Conservation (phyloP, 2,329 filamentous ascomycete species). For the Ilyonectria mors-panacis region DNA sequence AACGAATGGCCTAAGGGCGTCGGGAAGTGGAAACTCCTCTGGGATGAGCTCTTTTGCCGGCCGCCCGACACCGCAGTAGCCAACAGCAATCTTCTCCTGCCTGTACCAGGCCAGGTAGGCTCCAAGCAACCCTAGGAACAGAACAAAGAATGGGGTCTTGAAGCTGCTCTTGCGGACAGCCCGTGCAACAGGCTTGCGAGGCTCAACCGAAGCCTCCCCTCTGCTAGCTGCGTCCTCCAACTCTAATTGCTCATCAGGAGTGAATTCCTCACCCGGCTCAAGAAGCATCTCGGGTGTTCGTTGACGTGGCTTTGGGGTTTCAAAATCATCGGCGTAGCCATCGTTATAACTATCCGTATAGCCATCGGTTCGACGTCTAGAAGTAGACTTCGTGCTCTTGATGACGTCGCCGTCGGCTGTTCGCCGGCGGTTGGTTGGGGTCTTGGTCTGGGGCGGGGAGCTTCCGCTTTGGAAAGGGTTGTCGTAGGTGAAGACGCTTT, state of each 20-base stretch:
- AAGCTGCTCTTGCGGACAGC: slow-evolving; percentile 62
- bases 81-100: slow-evolving; percentile 95
- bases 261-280: slow-evolving; percentile 91
- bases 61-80: slow-evolving; percentile 90
- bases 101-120: slow-evolving; percentile 88
- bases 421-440: slow-evolving; percentile 65
- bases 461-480: slow-evolving; percentile 93
- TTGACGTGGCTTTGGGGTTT: slow-evolving; percentile 61
- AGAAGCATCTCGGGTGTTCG: slow-evolving; percentile 55
- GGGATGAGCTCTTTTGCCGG: slow-evolving; percentile 68
- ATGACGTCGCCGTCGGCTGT: slow-evolving; percentile 61
- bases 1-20: slow-evolving; percentile 78
- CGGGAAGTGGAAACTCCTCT: slow-evolving; percentile 72
- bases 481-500: slow-evolving; percentile 84
- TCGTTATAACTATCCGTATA: slow-evolving; percentile 36
- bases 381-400: slow-evolving; percentile 60
- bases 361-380: slow-evolving; percentile 60
- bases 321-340: slow-evolving; percentile 39
- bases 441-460: slow-evolving; percentile 71
- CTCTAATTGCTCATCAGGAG: slow-evolving; percentile 88
- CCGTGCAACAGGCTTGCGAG: slow-evolving; percentile 58
- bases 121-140: slow-evolving; percentile 78
- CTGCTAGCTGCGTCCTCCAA: slow-evolving; percentile 77
- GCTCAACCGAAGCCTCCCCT: slow-evolving; percentile 63
- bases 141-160: slow-evolving; percentile 77